phyloP scores from a whole-genome alignment of 129 eudicot species.

The Rutidosis leptorrhynchoides region DNA sequence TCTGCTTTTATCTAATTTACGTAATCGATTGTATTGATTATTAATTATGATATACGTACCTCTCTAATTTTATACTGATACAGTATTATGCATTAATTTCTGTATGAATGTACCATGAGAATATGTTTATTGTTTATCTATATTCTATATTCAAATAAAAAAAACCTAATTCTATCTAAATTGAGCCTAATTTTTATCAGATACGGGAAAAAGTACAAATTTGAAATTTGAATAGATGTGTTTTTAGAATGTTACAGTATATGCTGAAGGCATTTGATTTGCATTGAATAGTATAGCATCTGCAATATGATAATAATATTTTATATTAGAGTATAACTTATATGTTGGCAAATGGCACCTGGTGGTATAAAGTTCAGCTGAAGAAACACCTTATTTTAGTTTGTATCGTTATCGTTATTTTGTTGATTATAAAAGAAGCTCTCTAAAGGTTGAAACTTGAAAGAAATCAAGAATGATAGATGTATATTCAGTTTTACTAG shows the following conservation, averaged over 20 bases:
- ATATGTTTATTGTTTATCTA: neutral
- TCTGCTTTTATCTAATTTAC: conserved; percentile 5
- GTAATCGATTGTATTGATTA: neutral
- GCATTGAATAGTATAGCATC: neutral
- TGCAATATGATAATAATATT: neutral
- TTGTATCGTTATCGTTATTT: too few species aligned
- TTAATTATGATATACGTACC: neutral
- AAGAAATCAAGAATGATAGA: neutral
- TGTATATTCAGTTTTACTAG: neutral
- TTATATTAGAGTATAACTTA: neutral
- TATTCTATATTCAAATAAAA: too few species aligned
- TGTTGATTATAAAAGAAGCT: neutral
- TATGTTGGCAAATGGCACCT: neutral
- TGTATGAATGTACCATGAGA: neutral
- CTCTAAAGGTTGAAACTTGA: neutral
- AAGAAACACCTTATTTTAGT: neutral
- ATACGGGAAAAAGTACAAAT: neutral
- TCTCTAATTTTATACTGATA: neutral
- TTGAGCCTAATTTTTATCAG: too few species aligned
- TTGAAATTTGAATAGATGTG: neutral
- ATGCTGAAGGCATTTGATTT: conserved; percentile 4
- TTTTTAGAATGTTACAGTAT: neutral
- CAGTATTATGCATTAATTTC: neutral
- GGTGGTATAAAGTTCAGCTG: neutral
- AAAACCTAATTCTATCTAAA: too few species aligned